Evolutionary conservation across 352 stramenopile species (phyloP).

Genomic region (Thraustotheca clavata): DNA sequence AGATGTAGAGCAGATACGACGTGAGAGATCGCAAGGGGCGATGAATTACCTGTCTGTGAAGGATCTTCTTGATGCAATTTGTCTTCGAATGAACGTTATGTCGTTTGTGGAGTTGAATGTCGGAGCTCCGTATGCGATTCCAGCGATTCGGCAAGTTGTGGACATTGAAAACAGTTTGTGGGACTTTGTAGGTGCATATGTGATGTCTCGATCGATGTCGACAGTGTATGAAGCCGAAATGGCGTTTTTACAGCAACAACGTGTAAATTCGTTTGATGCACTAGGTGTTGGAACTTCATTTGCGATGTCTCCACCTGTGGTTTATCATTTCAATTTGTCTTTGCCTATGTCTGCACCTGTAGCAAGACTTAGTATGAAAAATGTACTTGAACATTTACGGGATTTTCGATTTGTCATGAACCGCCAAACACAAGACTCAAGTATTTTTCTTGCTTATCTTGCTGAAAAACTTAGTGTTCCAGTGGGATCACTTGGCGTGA

Average conservation of each 20-base stretch:
- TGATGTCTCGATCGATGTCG: constrained; percentile 1
- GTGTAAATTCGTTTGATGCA: neutral
- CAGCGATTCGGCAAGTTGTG: constrained; percentile 11
- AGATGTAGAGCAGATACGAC: neutral
- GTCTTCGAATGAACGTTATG: constrained; percentile 10
- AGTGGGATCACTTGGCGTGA: constrained; percentile 54
- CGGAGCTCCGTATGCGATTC: neutral
- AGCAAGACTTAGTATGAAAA: constrained; percentile 47
- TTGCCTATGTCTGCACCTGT: constrained; percentile 31
- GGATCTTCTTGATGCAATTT: neutral
- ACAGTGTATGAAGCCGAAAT: constrained; percentile 13
- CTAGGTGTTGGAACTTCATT: constrained; percentile 78
- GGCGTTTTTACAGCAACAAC: constrained; percentile 3
- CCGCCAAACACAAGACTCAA: constrained; percentile 49
- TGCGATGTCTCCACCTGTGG: constrained; percentile 59
- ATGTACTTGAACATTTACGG: constrained; percentile 52
- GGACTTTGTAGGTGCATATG: constrained; percentile 19
- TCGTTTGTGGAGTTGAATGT: constrained; percentile 13
- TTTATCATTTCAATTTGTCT: constrained; percentile 44
- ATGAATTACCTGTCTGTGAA: neutral
- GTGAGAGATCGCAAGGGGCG: neutral
- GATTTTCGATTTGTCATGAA: constrained; percentile 57
- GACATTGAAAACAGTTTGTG: constrained; percentile 12
- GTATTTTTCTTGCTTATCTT: constrained; percentile 66
- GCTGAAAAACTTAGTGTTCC: constrained; percentile 56